A percentile compares a stretch with the other conserved stretches of the same genome.
These are phyloP conservation scores for Arthrobotrys sphaeroides DNA, from an alignment of 2,329 filamentous ascomycete genomes.

Conservation along the genomic window DNA sequence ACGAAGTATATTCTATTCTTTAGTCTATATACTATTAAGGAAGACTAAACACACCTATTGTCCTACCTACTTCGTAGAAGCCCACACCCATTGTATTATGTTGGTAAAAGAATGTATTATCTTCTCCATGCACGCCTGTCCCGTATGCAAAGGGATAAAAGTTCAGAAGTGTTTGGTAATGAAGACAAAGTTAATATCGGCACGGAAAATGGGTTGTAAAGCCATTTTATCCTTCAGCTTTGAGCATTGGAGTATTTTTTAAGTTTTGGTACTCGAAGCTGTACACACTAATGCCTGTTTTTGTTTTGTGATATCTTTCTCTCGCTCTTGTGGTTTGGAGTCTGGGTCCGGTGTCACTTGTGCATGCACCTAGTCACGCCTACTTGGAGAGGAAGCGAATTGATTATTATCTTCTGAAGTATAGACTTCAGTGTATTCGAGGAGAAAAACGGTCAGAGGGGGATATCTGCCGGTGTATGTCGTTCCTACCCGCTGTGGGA, in stretches of 20 bases:
- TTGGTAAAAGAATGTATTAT: slow-evolving; percentile 64
- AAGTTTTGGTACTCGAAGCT: slow-evolving; percentile 65
- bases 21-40: no score
- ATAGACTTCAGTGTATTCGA: slow-evolving; percentile 42
- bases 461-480: slow-evolving; percentile 6
- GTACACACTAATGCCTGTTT: slow-evolving; percentile 66
- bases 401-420: slow-evolving; percentile 28
- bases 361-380: slow-evolving; percentile 5
- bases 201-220: slow-evolving; percentile 62
- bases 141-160: slow-evolving; percentile 65
- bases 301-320: not conserved
- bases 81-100: not conserved
- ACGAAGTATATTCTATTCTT: no score
- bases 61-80: not conserved
- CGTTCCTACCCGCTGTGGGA: slow-evolving; percentile 1
- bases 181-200: slow-evolving; percentile 64
- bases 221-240: slow-evolving; percentile 57
- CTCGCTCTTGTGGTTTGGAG: not conserved
- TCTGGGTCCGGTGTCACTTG: no score
- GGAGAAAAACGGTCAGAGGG: slow-evolving; percentile 9
- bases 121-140: slow-evolving; percentile 72
- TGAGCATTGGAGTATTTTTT: slow-evolving; percentile 54
- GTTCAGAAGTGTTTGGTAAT: slow-evolving; percentile 71
- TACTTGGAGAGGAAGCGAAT: slow-evolving; percentile 4
- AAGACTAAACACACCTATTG: not conserved